Base-by-base conservation (phyloP, 2,329 filamentous ascomycete genomes). In the Trichoderma lentiforme region DNA sequence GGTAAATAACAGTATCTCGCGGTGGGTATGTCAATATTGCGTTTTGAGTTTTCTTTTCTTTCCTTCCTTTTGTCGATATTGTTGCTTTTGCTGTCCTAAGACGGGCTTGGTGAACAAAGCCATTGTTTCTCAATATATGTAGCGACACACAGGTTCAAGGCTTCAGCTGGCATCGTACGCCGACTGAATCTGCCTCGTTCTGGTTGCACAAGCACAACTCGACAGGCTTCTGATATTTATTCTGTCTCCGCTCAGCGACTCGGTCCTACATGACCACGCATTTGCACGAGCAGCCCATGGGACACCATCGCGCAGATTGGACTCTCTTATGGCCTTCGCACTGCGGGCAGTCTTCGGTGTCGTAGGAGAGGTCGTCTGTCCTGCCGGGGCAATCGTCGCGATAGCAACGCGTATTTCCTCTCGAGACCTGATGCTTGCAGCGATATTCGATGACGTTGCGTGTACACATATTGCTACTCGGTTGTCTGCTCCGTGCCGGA, bases 351-450 rank as follows among this genome's bases (percentile, higher is more conserved):
- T 80, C 74, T 26, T 82, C 79, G 2, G 75, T 70, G 62, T 80
- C 77, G 61, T 75, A 70, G 18, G 76, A 75, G 6, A 81, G 73
- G 30, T 80, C 79, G 32, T 82, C 80, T 26, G 74, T 76, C 32
- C 77, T 76, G 3, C 76, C 79, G 0, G 77, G 69, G 70, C 81
- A 83, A 28, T 78, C 72, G 6, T 78, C 77, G 56, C 74, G 72
- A 66, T 79, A 82, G 75, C 81, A 83, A 73, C 77, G 76, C 12
- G 81, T 81, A 64, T 78, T 79, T 62, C 81, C 81, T 32, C 81
- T 76, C 51, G 76, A 74, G 57, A 81, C 77, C 56, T 76, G 78
- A 74, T 83, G 81, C 68, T 80, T 79, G 77, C 81, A 83, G 70
- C 76, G 76, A 71, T 83, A 80, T 70, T 82, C 78, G 73, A 81